Conservation (phyloP, 2,329 filamentous ascomycete species). For the Verticillium zaregamsianum region DNA sequence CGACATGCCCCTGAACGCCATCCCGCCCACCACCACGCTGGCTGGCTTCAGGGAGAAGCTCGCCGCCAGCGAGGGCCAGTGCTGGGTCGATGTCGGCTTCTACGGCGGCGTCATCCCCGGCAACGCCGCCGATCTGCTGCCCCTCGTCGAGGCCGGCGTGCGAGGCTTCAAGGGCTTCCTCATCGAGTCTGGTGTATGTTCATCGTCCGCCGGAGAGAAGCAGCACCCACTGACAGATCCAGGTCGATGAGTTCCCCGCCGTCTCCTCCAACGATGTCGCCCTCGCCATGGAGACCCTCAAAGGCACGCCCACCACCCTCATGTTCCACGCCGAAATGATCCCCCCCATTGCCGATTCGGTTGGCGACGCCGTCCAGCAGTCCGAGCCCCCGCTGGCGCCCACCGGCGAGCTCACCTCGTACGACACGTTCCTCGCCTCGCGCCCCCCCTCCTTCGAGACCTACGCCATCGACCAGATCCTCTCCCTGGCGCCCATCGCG, state of each 20-base stretch:
- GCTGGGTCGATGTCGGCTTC: constrained; percentile 98
- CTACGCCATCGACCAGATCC: constrained; percentile 81
- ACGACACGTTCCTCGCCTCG: constrained; percentile 88
- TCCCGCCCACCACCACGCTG: constrained; percentile 91
- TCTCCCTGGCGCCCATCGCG: constrained; percentile 74
- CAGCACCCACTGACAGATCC: constrained; percentile 2
- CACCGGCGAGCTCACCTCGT: constrained; percentile 68
- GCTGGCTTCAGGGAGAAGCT: constrained; percentile 80
- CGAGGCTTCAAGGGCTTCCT: constrained; percentile 96
- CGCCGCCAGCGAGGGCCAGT: constrained; percentile 76
- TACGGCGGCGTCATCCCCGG: constrained; percentile 94
- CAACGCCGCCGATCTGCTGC: constrained; percentile 74
- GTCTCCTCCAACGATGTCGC: constrained; percentile 76
- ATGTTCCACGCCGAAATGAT: constrained; percentile 99
- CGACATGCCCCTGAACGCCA: constrained; percentile 97
- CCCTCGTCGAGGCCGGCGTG: constrained; percentile 79
- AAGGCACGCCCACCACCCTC: constrained; percentile 78
- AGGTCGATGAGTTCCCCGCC: constrained; percentile 95
- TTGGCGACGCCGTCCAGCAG: constrained; percentile 70
- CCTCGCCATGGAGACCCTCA: constrained; percentile 75
- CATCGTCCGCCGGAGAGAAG: constrained; percentile 4
- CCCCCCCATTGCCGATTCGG: constrained; percentile 75
- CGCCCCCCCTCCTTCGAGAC: constrained; percentile 88
- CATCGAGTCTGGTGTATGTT: constrained; percentile 86
- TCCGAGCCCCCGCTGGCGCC: constrained; percentile 68